Evolutionary conservation across 768 basidiomycete genomes (phyloP), one percentile per base, ranked within the genome.

Genomic region (Mycena polygramma): DNA sequence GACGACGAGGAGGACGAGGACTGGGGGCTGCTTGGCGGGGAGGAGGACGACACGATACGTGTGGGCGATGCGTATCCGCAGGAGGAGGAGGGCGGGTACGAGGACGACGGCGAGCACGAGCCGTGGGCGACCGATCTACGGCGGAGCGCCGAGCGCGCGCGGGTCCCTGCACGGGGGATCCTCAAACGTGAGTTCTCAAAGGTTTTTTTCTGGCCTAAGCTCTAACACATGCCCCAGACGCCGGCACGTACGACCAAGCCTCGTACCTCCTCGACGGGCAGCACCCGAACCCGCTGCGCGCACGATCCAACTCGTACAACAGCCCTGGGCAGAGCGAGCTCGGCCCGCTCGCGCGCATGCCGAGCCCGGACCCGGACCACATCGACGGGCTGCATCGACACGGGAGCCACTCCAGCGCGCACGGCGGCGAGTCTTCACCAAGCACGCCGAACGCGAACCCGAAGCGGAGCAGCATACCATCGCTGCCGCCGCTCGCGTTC

Each of bases 361-460:
- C 94, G 59, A 89, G 91, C 8, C 91, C 93, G 3, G 93, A 96
- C 77, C 93, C 94, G 62, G 93, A 92, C 77, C 91, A 93, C 72
- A 95, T 94, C 73, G 95, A 94, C 74, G 95, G 92, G n/a, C 86
- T 96, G 66, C 92, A 94, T 72, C 86, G 89, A 76, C 91, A 92
- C 77, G 82, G 83, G 45, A 85, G 85, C 14, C 88, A 90, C 75
- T 86, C 87, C n/a, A 85, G 86, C 53, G 78, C 81, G 39, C 84
- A 85, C 68, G 77, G 79, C 46, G 63, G 69, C n/a, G 30, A 30
- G 30, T 11, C 8, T 7, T 15, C 41, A 60, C 64, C 41, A 36
- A 52, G 7, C 61, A 63, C 35, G 39, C 10, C 41, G 10, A 15
- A 15, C 41, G 20, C 24, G 45, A 20, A 51, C 15, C 57, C 35